These are phyloP conservation scores for Naganishia sp. DNA, from an alignment of 1,284 basidiomycete species.

Conservation along the genomic window DNA sequence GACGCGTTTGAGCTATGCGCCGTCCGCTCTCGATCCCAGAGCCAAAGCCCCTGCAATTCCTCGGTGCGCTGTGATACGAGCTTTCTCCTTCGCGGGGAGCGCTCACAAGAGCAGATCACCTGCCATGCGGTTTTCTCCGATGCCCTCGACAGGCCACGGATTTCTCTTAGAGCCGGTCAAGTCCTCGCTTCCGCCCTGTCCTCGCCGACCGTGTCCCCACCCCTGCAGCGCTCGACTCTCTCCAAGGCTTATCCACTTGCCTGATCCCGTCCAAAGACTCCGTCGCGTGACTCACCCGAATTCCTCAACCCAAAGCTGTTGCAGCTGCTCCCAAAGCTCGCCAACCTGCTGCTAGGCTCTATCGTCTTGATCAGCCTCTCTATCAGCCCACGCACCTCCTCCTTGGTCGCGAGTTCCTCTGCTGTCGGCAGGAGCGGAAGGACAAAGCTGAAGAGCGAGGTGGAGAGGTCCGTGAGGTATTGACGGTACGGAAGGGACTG, in stretches of 20 bases:
- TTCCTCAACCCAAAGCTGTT: slow-evolving; percentile 92
- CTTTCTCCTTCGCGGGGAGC: too few relatives aligned
- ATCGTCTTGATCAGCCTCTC: slow-evolving; percentile 93
- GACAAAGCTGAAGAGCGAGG: slow-evolving; percentile 62
- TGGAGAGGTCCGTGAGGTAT: slow-evolving; percentile 54
- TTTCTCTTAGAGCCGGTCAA: too few relatives aligned
- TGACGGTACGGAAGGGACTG: slow-evolving; percentile 42
- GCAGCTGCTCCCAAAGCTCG: slow-evolving; percentile 93
- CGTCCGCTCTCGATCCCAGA: too few relatives aligned
- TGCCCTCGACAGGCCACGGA: too few relatives aligned
- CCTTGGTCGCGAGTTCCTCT: slow-evolving; percentile 90
- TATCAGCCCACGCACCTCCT: slow-evolving; percentile 90
- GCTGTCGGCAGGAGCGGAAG: slow-evolving; percentile 82
- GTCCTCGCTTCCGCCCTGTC: too few relatives aligned
- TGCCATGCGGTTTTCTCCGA: too few relatives aligned
- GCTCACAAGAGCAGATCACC: too few relatives aligned
- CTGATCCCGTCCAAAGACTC: slow-evolving; percentile 14
- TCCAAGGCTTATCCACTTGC: not conserved
- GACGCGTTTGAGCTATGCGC: too few relatives aligned
- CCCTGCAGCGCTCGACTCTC: slow-evolving; percentile 2
- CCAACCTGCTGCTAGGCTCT: slow-evolving; percentile 83
- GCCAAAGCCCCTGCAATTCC: too few relatives aligned
- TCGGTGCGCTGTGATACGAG: too few relatives aligned
- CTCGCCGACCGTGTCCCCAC: not conserved
- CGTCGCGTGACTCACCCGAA: slow-evolving; percentile 67